A percentile compares a stretch with the other conserved stretches of the same genome.
phyloP scores from a whole-genome alignment of 202 grass and related monocot genomes.

The Carex arenaria region DNA sequence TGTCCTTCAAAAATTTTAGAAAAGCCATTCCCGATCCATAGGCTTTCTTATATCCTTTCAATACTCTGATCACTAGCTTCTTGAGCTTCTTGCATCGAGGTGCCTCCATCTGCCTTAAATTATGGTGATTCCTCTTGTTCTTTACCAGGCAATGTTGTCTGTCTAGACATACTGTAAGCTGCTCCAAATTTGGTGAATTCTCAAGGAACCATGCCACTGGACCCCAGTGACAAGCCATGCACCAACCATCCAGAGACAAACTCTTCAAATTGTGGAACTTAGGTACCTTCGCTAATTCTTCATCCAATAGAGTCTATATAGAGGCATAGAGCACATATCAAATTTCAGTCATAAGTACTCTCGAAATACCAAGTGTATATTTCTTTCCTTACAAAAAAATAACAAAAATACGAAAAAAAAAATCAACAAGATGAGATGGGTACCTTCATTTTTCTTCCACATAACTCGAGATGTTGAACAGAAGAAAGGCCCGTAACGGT shows the following conservation, averaged over 20 bases:
- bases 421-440: not conserved
- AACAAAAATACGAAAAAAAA: not conserved
- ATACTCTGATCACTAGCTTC: not conserved
- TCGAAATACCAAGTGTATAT: not conserved
- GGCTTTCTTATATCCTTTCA: not conserved
- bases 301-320: not conserved
- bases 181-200: not conserved
- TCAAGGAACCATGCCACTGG: not conserved
- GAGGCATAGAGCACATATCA: not conserved
- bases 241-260: not conserved
- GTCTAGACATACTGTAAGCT: not conserved
- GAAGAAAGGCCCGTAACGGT: not conserved
- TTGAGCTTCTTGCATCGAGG: not conserved
- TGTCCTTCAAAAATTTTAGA: not conserved
- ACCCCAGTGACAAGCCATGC: not conserved
- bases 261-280: not conserved
- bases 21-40: not conserved
- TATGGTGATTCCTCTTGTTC: not conserved
- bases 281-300: not conserved
- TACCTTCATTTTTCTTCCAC: not conserved
- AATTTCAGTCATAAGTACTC: not conserved
- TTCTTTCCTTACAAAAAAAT: not conserved
- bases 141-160: not conserved
- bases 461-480: not conserved
- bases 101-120: not conserved